Evolutionary conservation across 257 asterid species (phyloP), one percentile per base, ranked within the genome.

Genomic region (Primulina eburnea): DNA sequence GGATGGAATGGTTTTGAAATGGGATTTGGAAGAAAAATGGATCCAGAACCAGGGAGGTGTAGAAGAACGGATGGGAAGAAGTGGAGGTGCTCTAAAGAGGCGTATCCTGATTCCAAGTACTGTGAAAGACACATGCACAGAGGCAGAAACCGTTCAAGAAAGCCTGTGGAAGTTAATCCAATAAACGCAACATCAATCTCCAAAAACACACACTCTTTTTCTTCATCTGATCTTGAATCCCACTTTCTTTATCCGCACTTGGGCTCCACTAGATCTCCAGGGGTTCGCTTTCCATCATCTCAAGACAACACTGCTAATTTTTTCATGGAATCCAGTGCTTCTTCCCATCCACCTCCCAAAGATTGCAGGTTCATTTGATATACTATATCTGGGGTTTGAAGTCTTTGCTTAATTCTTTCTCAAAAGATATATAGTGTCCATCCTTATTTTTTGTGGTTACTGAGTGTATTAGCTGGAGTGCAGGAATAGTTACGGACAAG

Each of bases 141-240:
- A 81, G 97, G 98, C 83, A 88, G 97, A 80, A 90, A 90, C 88
- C 98, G 98, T 92, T 92, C 98, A 92, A 92, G 97, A 92, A 92
- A 92, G 98, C 98, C 98, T 92, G 98, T 92, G 96, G 98, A 90
- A 92, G 73, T 14, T 14, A 12, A 62, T 47, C 71, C 77, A 66
- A 20, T 74, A 43, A 38, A 43, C 18, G n/a, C 55, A 43, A 24
- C 38, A 69, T 78, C 87, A 72, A 77, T 73, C 75, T 72, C 68
- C 68, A 78, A 66, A 18, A 52, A n/a, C 43, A 47, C 64, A n/a
- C 53, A 18, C 2, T 4, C 55, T 12, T 60, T 71, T 65, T 20
- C 65, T 2, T 58, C 70, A 7, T 63, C 74, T 2, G 17, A 43
- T 12, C 64, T 77, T 43, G 55, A 14, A 43, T 43, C 55, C 55